Conservation (phyloP, 371 early-diverging fungal genomes). For the Mortierella sp. region DNA sequence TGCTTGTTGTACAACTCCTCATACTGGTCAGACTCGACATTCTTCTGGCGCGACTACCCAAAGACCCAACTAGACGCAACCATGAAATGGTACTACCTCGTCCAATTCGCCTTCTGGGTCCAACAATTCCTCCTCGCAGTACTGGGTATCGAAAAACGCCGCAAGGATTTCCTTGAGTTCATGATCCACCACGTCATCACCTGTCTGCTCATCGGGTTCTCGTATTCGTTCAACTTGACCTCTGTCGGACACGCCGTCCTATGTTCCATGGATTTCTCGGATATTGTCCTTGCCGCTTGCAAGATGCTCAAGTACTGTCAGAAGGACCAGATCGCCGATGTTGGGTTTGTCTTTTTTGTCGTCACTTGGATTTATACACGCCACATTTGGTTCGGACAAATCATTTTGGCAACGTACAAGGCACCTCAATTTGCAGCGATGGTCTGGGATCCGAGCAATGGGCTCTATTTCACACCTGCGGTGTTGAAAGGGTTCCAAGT, state of each 20-base stretch:
- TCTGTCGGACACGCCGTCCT: constrained; percentile 88
- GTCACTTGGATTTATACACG: constrained; percentile 85
- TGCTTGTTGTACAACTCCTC: constrained; percentile 71
- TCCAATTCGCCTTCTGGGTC: constrained; percentile 87
- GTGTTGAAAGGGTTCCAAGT: constrained; percentile 69
- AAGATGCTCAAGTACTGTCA: constrained; percentile 84
- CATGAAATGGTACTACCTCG: constrained; percentile 85
- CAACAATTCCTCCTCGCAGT: constrained; percentile 80
- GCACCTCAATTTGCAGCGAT: constrained; percentile 62
- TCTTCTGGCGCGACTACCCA: constrained; percentile 82
- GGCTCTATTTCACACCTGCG: constrained; percentile 68
- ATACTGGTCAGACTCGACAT: constrained; percentile 77
- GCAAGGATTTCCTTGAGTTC: constrained; percentile 86
- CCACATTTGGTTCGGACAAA: constrained; percentile 72
- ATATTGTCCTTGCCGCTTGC: constrained; percentile 80
- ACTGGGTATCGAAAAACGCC: constrained; percentile 75
- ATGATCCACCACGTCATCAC: constrained; percentile 88
- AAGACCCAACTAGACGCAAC: constrained; percentile 64
- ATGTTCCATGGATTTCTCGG: constrained; percentile 86
- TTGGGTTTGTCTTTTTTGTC: constrained; percentile 82
- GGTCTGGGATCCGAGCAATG: constrained; percentile 78
- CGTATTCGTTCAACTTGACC: constrained; percentile 81
- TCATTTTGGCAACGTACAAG: constrained; percentile 68
- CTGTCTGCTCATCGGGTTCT: constrained; percentile 72
- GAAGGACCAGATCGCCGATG: constrained; percentile 72